Evolutionary conservation across 1,139 yeast genomes (phyloP), one percentile per base, ranked within the genome.

Genomic region (Suhomyces kunorum): DNA sequence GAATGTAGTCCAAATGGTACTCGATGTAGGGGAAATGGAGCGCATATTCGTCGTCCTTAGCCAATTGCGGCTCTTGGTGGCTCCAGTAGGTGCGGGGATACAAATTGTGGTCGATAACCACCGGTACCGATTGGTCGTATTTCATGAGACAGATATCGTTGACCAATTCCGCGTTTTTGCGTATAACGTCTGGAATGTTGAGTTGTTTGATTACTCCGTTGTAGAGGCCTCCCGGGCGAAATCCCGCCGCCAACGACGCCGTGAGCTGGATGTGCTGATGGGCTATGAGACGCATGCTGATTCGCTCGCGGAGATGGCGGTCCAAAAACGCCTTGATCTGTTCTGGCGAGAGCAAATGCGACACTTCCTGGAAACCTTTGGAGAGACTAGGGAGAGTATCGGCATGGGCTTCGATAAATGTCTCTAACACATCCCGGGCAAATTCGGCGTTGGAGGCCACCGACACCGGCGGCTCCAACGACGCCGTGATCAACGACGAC

Each of bases 371-470:
- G 53, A 90, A 84, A 0, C 97, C 98, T 45, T 81, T 79, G 14
- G 96, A 87, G 39, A 90, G 66, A 8, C 80, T 74, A 1, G 94
- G 87, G 34, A 90, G 71, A 2, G 95, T 87, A 58, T 92, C 95
- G 8, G 87, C 75, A 56, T 90, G 98, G 27, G 82, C 70, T 41
- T 82, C 83, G 16, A 87, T 77, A 47, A 88, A 82, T 33, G 75
- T 67, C 13, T 70, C 64, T 40, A 90, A 66, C 8, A 80, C 74
- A 12, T 63, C 56, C 5, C 74, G 71, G 8, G 64, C 51, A 53
- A 87, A 79, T 23, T 55, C 51, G 5, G 61, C 60, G 50, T 85
- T 82, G 38, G 82, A 82, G 42, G 76, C 76, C 6, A 74, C 47
- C 1, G 81, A 74, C 7, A 68, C 64, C 9, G 76, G 70, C 9